Evolutionary conservation across 352 stramenopile species (phyloP).

Genomic region (Globisporangium paddicum): DNA sequence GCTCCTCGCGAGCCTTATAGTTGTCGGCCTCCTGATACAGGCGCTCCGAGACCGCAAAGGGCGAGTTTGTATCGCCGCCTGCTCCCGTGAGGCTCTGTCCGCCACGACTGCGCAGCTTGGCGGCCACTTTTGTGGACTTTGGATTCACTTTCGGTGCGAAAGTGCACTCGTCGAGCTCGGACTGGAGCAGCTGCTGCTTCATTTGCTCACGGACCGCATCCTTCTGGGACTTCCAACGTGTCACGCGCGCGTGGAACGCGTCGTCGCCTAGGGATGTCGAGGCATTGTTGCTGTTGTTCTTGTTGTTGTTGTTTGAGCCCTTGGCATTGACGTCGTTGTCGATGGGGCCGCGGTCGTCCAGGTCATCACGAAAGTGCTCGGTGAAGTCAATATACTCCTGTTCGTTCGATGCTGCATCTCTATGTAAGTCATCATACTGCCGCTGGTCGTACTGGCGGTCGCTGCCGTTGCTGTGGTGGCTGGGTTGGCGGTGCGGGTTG

Average conservation of each 20-base stretch:
- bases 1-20: conserved; percentile 67
- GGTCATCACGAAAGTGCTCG: conserved; percentile 37
- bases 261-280: conserved; percentile 15
- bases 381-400: conserved; percentile 48
- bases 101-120: conserved; percentile 40
- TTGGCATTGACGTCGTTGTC: conserved; percentile 9
- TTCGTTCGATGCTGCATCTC: conserved; percentile 5
- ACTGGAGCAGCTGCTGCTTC: conserved; percentile 74
- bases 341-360: conserved; percentile 11
- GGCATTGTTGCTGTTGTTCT: conserved; percentile 17
- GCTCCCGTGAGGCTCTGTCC: conserved; percentile 14
- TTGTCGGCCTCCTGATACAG: conserved; percentile 76
- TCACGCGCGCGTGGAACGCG: conserved; percentile 69
- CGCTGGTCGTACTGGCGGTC: conserved; percentile 1
- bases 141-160: conserved; percentile 72
- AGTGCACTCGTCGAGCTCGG: conserved; percentile 72
- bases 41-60: conserved; percentile 52
- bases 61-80: conserved; percentile 16
- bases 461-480: conserved; percentile 2
- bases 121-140: conserved; percentile 66
- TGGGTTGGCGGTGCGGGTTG: conserved; percentile 18
- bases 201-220: conserved; percentile 71
- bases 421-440: background rate
- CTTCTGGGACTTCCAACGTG: conserved; percentile 76
- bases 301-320: conserved; percentile 13